Base-by-base conservation (phyloP, 2,329 filamentous ascomycete genomes). In the Rosellinia necatrix region DNA sequence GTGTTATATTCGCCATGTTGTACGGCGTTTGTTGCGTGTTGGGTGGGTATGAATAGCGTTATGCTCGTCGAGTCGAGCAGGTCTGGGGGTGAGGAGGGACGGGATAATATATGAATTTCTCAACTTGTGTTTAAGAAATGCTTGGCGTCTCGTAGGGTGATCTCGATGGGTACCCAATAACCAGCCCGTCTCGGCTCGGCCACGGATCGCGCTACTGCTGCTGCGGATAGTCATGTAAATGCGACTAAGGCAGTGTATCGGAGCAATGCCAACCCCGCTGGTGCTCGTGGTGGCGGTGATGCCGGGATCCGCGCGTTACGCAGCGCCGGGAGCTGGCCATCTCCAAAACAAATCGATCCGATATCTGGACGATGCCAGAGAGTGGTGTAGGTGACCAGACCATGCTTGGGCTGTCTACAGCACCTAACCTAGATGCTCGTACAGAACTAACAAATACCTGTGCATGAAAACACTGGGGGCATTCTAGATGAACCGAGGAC, bases 1-100 rank as follows among this genome's bases (percentile, higher is more conserved):
- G 76, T 12, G 74, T 68, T 30, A 59, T 54, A 29, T 37, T 48
- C 21, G 52, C 21, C 59, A 61, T 61, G 19, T 22, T 54, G 12
- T 37, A 22, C n/a, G 30, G 40, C 10, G 21, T 34, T 6, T 3
- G 10, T 42, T 15, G 17, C 9, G 4, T 38, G n/a, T 9, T 40
- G 19, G 10, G 6, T 37, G 4, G 4, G 17, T 17, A 13, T 1
- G 15, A 40, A 49, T 40, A 22, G n/a, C 42, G 40, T 34, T 13
- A 35, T 6, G 30, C 5, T 41, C 7, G 35, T 17, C 2, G 6
- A 4, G 22, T 27, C 0, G 2, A 40, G 9, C 6, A 43, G 17
- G 42, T 4, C 13, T 22, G 32, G 44, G 24, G 12, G 41, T 38
- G 30, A 43, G 13, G 30, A 25, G 21, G 15, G 10, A 25, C 15